These are phyloP conservation scores for Tricholoma terreum DNA, from an alignment of 768 basidiomycete genomes.

Conservation along the genomic window DNA sequence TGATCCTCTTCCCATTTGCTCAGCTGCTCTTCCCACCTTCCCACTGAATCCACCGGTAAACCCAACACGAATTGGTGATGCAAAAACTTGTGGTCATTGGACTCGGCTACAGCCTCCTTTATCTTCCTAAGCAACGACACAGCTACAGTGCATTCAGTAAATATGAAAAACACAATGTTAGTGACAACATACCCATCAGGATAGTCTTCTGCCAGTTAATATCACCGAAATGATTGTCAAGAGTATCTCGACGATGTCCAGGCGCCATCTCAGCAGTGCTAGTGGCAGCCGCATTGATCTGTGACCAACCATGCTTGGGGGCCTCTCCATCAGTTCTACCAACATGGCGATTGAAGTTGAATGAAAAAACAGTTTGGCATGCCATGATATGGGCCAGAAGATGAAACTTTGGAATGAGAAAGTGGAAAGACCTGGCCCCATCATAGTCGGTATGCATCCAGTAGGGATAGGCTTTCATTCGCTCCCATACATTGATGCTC, in stretches of 20 bases:
- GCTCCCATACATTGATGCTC: no score
- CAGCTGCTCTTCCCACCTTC: slow-evolving; percentile 3
- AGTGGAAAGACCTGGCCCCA: no score
- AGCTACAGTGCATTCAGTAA: neutral
- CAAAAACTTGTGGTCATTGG: neutral
- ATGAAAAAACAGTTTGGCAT: no score
- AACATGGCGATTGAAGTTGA: no score
- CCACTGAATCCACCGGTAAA: neutral
- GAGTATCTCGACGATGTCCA: slow-evolving; percentile 18
- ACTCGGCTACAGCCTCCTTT: slow-evolving; percentile 4
- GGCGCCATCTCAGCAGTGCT: slow-evolving; percentile 35
- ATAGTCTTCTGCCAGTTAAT: neutral
- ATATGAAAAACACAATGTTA: no score
- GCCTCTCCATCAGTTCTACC: slow-evolving; percentile 32
- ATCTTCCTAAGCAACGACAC: slow-evolving; percentile 4
- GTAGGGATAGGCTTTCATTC: no score
- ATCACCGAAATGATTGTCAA: slow-evolving; percentile 21
- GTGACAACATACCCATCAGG: neutral
- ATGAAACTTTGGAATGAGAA: no score
- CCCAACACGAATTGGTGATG: slow-evolving; percentile 5
- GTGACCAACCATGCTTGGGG: slow-evolving; percentile 26
- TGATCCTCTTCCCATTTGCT: slow-evolving; percentile 5
- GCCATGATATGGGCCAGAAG: no score
- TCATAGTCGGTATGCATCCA: no score
- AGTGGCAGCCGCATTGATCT: slow-evolving; percentile 3